Base-by-base conservation (phyloP, 2,329 filamentous ascomycete genomes). In the Rutstroemia sp. region DNA sequence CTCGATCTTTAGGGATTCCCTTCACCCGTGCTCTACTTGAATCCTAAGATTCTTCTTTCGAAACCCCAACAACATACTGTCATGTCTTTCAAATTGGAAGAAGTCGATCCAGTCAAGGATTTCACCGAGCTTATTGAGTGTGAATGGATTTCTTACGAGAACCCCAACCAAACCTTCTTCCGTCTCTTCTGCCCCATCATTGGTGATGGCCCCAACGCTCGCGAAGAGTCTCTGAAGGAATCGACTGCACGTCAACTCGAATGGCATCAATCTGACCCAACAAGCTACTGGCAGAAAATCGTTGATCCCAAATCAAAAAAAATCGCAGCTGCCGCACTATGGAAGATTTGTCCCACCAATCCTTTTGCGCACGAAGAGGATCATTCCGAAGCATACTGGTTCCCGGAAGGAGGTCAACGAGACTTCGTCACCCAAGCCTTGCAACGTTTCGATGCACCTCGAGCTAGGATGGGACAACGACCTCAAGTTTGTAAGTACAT, bases 261-360 rank as follows among this genome's bases (percentile, higher is more conserved):
- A 25, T 54, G 52, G 52, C 52, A 54, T 19, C 30, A 30, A 47
- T 23, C 27, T 16, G 52, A 54, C 17, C 52, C 52, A 16, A 48
- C 52, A 14, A 54, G 52, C 17, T 48, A 54, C 23, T 54, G 52
- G 52, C 52, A 54, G 12, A 54, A 54, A 27, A 37, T 54, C 17
- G 37, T 54, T 14, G 45, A 54, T 48, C 38, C 34, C 5, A 21
- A 48, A 27, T 42, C 37, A 3, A 37, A 45, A 12, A 54, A 48
- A 12, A 54, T 54, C 14, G 45, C 41, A 7, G 52, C n/a, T 5
- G 52, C n/a, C 14, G 44, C 52, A 17, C 39, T 54, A 17, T 54
- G 52, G 52, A 54, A 54, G n/a, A 54, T 54, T 4, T 30, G n/a
- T 42, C 17, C 30, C 8, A 48, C 30, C 27, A 54, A 54, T 25